Evolutionary conservation across 176 grass and related monocot genomes (phyloP).

Genomic region (Bothriochloa decipiens): DNA sequence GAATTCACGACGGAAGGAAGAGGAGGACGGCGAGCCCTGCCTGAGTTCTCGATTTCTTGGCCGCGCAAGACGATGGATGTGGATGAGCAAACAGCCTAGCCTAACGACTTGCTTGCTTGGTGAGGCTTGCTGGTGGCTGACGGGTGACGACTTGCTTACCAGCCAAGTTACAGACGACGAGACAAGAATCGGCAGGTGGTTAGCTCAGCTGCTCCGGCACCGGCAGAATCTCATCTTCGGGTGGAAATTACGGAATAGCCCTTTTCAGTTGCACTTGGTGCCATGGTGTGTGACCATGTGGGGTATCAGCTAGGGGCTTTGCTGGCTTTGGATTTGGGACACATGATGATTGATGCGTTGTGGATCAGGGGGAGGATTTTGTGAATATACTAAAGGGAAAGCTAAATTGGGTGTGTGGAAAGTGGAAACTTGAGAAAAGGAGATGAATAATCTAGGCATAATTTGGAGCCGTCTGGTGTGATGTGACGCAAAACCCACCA

Average conservation of each 20-base stretch:
- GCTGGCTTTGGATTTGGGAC: neutral
- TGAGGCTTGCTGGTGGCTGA: constrained; percentile 24
- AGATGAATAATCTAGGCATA: neutral
- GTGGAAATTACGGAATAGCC: neutral
- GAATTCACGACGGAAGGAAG: neutral
- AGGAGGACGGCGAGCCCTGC: neutral
- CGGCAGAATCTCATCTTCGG: neutral
- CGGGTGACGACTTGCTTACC: constrained; percentile 38
- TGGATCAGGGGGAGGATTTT: neutral
- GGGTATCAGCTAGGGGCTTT: neutral
- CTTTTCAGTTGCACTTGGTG: neutral
- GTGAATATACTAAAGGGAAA: constrained; percentile 41
- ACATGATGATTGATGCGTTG: constrained; percentile 13
- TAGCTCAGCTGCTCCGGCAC: constrained; percentile 23
- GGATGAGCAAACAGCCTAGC: neutral
- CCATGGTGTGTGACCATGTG: constrained; percentile 1
- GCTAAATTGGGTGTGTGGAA: neutral
- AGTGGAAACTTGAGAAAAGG: neutral
- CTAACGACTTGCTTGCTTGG: too few species aligned
- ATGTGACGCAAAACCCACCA: constrained; percentile 37
- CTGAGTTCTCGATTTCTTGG: constrained; percentile 22
- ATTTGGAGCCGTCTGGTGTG: constrained; percentile 33
- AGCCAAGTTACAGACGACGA: constrained; percentile 21
- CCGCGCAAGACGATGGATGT: neutral
- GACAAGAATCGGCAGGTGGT: constrained; percentile 13